These are phyloP conservation scores for Paraphaeosphaeria sporulosa DNA, from an alignment of 2,329 filamentous ascomycete species.

Conservation along the genomic window DNA sequence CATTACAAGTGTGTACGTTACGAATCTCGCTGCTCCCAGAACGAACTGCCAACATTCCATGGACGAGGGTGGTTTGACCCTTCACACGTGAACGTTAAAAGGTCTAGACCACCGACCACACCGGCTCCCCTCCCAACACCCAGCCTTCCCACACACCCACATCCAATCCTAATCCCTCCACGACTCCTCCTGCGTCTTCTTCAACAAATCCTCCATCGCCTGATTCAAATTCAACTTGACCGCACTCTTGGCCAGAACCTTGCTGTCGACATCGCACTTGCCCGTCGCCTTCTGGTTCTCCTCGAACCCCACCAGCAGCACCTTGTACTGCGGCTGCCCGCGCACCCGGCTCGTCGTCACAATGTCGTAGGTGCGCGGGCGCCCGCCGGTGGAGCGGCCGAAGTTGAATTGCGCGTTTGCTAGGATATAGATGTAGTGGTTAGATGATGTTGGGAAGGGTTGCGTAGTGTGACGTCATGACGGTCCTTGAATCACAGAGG, in stretches of 20 bases:
- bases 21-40: too few relatives aligned
- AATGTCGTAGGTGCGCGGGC: constrained; percentile 23
- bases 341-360: constrained; percentile 13
- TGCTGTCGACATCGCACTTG: constrained; percentile 22
- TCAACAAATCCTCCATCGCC: constrained; percentile 25
- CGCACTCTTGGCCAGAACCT: constrained; percentile 21
- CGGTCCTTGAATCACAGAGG: not conserved
- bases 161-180: constrained; percentile 18
- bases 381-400: constrained; percentile 18
- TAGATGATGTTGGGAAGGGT: too few relatives aligned
- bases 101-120: too few relatives aligned
- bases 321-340: constrained; percentile 20
- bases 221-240: constrained; percentile 19
- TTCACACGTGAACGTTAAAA: too few relatives aligned
- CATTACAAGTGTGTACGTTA: too few relatives aligned
- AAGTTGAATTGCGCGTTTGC: constrained; percentile 23
- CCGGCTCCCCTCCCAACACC: too few relatives aligned
- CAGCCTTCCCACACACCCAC: not conserved
- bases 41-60: too few relatives aligned
- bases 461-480: not conserved
- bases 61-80: too few relatives aligned
- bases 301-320: constrained; percentile 22
- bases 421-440: not conserved
- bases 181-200: constrained; percentile 21
- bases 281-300: constrained; percentile 19